phyloP scores from a whole-genome alignment of 2,329 filamentous ascomycete genomes.

The Aspergillus flavus region DNA sequence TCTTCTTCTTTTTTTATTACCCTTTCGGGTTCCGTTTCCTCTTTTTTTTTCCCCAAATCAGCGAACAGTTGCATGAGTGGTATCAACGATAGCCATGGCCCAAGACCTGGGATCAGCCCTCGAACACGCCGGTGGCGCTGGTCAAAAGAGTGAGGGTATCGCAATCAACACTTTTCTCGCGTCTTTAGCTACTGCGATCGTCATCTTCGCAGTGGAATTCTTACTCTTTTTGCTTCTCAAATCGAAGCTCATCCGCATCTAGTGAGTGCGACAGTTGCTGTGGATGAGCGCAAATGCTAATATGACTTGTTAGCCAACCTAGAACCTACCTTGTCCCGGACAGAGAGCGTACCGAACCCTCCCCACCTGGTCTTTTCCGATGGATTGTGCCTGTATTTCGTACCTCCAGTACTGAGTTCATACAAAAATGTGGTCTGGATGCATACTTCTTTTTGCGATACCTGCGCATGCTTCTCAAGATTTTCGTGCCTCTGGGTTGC shows the following conservation, averaged over 20 bases:
- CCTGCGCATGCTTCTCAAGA: conserved; percentile 79
- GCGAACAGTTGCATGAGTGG: conserved; percentile 4
- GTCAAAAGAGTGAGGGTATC: conserved; percentile 39
- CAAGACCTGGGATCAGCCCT: conserved; percentile 37
- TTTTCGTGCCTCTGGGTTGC: conserved; percentile 80
- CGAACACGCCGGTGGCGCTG: conserved; percentile 39
- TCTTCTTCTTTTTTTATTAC: neutral
- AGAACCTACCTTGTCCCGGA: conserved; percentile 86
- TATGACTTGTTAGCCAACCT: conserved; percentile 61
- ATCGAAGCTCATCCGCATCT: conserved; percentile 79
- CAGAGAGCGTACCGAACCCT: conserved; percentile 76
- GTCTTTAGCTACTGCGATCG: conserved; percentile 63
- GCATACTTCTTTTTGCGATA: conserved; percentile 98
- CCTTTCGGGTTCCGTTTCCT: neutral
- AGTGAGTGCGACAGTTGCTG: conserved; percentile 56
- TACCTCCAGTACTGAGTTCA: conserved; percentile 77
- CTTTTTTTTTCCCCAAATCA: neutral
- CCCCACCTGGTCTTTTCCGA: conserved; percentile 59
- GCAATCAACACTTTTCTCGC: conserved; percentile 61
- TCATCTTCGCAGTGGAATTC: conserved; percentile 65
- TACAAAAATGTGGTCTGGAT: conserved; percentile 93
- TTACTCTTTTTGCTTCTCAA: conserved; percentile 75
- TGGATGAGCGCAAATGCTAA: neutral
- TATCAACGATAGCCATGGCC: conserved; percentile 22
- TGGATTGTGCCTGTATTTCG: conserved; percentile 64